phyloP scores from a whole-genome alignment of 2,329 filamentous ascomycete species.

The Xylaria polymorpha region DNA sequence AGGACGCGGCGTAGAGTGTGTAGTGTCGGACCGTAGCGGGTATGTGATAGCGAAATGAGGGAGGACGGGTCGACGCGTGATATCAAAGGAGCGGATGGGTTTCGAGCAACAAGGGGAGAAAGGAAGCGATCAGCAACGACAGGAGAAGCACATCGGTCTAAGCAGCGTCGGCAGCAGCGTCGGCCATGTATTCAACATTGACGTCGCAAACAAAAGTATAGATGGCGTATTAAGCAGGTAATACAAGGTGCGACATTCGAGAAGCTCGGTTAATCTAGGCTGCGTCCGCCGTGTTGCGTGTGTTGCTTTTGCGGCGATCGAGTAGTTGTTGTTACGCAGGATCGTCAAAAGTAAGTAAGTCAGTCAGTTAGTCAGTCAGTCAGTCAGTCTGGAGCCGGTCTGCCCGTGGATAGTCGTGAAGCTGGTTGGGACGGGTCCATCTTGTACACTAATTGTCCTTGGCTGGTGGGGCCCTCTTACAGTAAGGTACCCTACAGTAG shows the following conservation, averaged over 20 bases:
- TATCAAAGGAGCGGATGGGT: slow-evolving; percentile 38
- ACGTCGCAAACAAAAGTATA: neutral
- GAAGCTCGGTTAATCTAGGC: neutral
- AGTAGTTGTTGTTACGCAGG: slow-evolving; percentile 5
- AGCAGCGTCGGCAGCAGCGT: neutral
- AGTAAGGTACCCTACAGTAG: neutral
- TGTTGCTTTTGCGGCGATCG: neutral
- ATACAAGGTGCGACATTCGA: neutral
- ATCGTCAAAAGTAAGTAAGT: neutral
- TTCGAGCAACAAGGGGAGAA: slow-evolving; percentile 5
- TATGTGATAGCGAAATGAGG: slow-evolving; percentile 18
- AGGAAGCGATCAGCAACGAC: neutral
- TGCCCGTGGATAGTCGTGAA: neutral
- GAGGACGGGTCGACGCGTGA: slow-evolving; percentile 31
- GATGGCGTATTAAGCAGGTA: neutral
- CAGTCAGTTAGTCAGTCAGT: too few species aligned
- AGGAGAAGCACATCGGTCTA: slow-evolving; percentile 25
- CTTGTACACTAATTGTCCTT: neutral
- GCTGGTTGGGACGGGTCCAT: neutral
- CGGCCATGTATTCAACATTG: slow-evolving; percentile 2
- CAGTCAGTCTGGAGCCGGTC: slow-evolving; percentile 1
- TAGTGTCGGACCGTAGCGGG: neutral
- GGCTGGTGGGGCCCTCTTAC: slow-evolving; percentile 7
- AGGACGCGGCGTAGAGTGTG: neutral
- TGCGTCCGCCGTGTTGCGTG: neutral